Base-by-base conservation (phyloP, 306 rosid genomes). In the Quercus dentata region DNA sequence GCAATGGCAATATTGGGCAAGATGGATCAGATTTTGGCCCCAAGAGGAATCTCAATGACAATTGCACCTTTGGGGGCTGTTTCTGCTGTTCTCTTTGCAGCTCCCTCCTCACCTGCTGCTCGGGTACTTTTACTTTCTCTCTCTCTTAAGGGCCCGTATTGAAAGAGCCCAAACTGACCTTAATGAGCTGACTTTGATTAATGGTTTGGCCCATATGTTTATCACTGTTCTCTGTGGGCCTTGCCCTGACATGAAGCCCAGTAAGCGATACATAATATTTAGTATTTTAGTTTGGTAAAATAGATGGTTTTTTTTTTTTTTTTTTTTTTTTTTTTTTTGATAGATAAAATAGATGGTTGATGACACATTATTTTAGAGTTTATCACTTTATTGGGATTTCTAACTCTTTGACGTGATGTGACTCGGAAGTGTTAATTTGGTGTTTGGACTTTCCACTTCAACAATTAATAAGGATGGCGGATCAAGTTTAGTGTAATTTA, bases 51-150 rank as follows among this genome's bases (percentile, higher is more conserved):
- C 35, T 91, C 99, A 4, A 89, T 92, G 78, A 90, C 99, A 19
- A 81, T 92, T 79, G 96, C 98, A 1, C 99, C 99, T 1, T 75
- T 93, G 4, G 99, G 97, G 5, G 98, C 99, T 21, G 99, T 95
- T 76, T 91, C 86, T 58, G 91, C 98, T 17, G 89, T 95, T 69
- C 90, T 95, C 77, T 90, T 92, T 72, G 86, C 98, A 65, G 51
- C 99, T 0, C 99, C 99, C 3, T 57, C 93, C 27, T 74, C 97
- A 8, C 99, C 99, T 44, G 91, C 88, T 58, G 98, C 99, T 5
- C 80, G 92, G 94, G 99, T 91, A 88, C 25, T 73, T 4, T 1
- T 27, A 7, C 25, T 31, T 15, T 81, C 70, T 44, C 57, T 20
- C 54, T 81, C 70, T 41, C 57, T 56, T 0, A 6, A 35, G 15